Evolutionary conservation across 2,329 filamentous ascomycete species (phyloP).

Genomic region (Blastomyces silverae): DNA sequence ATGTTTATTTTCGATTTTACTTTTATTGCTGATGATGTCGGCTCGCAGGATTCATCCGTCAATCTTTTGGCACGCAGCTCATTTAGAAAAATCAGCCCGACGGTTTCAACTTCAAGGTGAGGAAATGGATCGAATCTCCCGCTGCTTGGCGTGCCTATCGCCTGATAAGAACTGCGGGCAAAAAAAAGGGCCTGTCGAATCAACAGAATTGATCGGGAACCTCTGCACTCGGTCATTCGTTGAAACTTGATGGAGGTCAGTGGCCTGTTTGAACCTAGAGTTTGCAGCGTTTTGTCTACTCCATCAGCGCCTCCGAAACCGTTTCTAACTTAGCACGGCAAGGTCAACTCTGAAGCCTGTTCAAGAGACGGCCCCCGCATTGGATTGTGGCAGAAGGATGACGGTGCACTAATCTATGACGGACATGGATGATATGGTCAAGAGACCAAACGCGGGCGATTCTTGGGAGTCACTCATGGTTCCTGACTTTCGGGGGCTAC

Average conservation of each 20-base stretch:
- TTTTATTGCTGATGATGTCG: neutral
- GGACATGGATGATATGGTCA: neutral
- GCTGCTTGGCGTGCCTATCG: too few species aligned
- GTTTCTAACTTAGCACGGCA: neutral
- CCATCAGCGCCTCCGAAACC: neutral
- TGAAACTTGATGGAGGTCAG: neutral
- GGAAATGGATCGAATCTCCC: too few species aligned
- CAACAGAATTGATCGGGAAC: neutral
- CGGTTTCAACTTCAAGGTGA: neutral
- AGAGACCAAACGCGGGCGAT: neutral
- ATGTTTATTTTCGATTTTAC: neutral
- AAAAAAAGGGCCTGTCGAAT: neutral
- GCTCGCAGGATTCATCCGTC: neutral
- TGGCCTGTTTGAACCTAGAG: neutral
- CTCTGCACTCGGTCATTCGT: neutral
- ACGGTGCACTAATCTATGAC: neutral
- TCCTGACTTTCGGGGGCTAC: conserved; percentile 1
- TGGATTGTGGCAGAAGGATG: neutral
- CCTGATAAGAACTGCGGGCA: neutral
- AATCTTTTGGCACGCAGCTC: neutral
- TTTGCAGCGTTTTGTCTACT: neutral
- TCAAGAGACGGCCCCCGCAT: neutral
- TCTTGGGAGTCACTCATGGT: neutral
- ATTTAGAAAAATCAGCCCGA: neutral
- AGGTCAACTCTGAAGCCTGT: neutral